A percentile compares a stretch with the other conserved stretches of the same genome.
Conservation (phyloP, 2,329 filamentous ascomycete species). For the Fusarium mangiferae region DNA sequence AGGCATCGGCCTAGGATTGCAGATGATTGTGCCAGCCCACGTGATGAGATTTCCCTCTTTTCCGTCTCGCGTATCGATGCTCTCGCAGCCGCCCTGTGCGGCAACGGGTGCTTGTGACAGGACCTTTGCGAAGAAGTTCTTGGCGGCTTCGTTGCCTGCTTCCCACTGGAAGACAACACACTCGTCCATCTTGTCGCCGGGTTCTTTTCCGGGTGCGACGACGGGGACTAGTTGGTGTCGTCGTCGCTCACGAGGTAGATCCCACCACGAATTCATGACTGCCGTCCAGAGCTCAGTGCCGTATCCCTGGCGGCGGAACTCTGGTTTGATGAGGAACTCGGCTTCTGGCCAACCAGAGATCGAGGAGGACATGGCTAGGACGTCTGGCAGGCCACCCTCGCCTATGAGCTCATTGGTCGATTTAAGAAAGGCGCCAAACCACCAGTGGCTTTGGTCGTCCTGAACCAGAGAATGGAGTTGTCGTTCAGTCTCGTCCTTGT, state of each 20-base stretch:
- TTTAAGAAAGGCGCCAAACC: conserved; percentile 30
- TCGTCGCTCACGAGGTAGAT: conserved; percentile 23
- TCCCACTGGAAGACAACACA: conserved; percentile 30
- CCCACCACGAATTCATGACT: conserved; percentile 33
- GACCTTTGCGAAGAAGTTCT: conserved; percentile 25
- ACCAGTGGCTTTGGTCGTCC: conserved; percentile 27
- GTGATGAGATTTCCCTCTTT: conserved; percentile 16
- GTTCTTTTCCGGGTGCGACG: conserved; percentile 3
- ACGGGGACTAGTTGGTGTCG: conserved; percentile 21
- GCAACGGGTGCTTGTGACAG: conserved; percentile 20
- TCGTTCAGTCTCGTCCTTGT: conserved; percentile 24
- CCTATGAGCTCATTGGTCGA: conserved; percentile 30
- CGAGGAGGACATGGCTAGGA: conserved; percentile 16
- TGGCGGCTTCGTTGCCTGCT: conserved; percentile 15
- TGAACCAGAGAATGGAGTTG: conserved; percentile 11
- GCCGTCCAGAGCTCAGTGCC: conserved; percentile 25
- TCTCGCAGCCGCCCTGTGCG: conserved; percentile 23
- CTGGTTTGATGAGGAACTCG: conserved; percentile 30
- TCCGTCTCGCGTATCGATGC: conserved; percentile 24
- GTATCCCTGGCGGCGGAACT: conserved; percentile 29
- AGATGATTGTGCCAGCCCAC: conserved; percentile 15
- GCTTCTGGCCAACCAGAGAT: conserved; percentile 34
- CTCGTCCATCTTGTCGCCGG: conserved; percentile 24
- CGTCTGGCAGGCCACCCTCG: conserved; percentile 29
- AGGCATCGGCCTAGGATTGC: conserved; percentile 1